These are phyloP conservation scores for Aspergillus panamensis DNA, from an alignment of 495 filamentous ascomycete species.

Conservation along the genomic window DNA sequence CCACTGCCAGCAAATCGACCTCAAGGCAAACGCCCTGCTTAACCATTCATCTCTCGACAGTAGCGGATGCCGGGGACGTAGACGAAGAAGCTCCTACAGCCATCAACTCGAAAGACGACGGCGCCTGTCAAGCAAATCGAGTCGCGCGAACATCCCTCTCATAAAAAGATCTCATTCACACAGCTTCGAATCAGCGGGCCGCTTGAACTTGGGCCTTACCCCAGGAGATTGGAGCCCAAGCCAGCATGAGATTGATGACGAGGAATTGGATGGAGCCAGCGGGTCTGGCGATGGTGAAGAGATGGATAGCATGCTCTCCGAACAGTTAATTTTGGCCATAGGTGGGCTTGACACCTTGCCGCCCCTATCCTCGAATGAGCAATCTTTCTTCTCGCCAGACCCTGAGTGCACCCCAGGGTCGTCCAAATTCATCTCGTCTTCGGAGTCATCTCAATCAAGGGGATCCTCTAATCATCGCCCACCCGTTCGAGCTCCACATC, in stretches of 20 bases:
- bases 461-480: slow-evolving; percentile 1
- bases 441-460: neutral
- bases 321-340: neutral
- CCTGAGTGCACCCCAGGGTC: slow-evolving; percentile 4
- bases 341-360: slow-evolving; percentile 21
- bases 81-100: slow-evolving; percentile 35
- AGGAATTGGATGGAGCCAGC: slow-evolving; percentile 8
- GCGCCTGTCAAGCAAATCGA: slow-evolving; percentile 16
- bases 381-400: slow-evolving; percentile 11
- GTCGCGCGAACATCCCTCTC: slow-evolving; percentile 14
- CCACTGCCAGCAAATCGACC: slow-evolving; percentile 59
- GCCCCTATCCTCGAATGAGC: slow-evolving; percentile 9
- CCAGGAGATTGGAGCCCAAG: slow-evolving; percentile 13
- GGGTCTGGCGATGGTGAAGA: slow-evolving; percentile 31
- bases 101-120: slow-evolving; percentile 32
- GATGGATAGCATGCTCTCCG: slow-evolving; percentile 7
- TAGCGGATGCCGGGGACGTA: slow-evolving; percentile 23
- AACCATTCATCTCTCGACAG: slow-evolving; percentile 26
- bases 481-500: slow-evolving; percentile 24
- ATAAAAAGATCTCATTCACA: slow-evolving; percentile 31
- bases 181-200: slow-evolving; percentile 14
- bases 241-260: slow-evolving; percentile 18
- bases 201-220: slow-evolving; percentile 10
- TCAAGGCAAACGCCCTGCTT: slow-evolving; percentile 29
- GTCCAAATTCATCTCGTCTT: slow-evolving; percentile 6